These are phyloP conservation scores for Rhynchospora tenuis DNA, from an alignment of 176 grass and related monocot genomes.

Conservation along the genomic window DNA sequence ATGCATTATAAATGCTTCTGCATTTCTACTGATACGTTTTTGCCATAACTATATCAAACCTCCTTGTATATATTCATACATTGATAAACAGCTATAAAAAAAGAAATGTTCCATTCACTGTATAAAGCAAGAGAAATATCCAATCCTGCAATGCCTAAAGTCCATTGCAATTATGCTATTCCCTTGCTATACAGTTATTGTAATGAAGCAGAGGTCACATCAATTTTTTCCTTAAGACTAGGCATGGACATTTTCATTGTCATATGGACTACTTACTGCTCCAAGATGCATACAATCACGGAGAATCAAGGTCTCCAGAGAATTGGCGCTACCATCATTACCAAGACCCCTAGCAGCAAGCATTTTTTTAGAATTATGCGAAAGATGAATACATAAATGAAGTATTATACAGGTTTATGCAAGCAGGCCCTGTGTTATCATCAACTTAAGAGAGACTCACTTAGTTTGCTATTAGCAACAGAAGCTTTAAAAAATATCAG, in stretches of 20 bases:
- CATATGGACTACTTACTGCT: slow-evolving; percentile 6
- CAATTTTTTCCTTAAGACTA: neutral
- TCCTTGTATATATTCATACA: neutral
- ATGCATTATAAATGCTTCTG: neutral
- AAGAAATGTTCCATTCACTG: neutral
- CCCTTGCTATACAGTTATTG: neutral
- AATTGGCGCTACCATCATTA: neutral
- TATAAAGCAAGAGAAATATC: neutral
- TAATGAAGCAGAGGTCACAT: neutral
- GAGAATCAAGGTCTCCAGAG: slow-evolving; percentile 9
- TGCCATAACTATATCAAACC: neutral
- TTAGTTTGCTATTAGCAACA: neutral
- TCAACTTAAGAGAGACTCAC: neutral
- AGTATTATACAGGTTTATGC: neutral
- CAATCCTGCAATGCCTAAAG: neutral
- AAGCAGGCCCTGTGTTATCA: neutral
- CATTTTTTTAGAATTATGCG: neutral
- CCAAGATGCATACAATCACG: slow-evolving; percentile 10
- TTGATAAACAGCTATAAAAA: no score
- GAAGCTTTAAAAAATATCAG: neutral
- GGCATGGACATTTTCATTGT: neutral
- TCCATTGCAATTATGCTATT: neutral
- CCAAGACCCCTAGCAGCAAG: neutral
- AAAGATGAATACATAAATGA: neutral
- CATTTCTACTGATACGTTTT: neutral